Evolutionary conservation across 176 grass and related monocot species (phyloP), one percentile per base, ranked within the genome.

Genomic region (Zea mays): DNA sequence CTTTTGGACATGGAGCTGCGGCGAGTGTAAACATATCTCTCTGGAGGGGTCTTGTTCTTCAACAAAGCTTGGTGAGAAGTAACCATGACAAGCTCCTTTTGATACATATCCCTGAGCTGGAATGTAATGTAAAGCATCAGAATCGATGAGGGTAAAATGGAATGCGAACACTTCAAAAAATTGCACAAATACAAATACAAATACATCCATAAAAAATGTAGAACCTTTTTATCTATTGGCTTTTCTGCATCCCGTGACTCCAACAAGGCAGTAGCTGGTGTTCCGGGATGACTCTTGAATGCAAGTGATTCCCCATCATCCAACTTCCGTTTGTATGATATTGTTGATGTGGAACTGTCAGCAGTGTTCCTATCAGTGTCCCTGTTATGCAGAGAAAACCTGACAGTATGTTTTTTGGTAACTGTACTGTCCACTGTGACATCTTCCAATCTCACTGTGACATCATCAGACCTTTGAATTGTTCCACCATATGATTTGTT

Each of bases 21-120:
- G 14, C 92, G 96, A 73, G 91, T 91, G 81, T 99, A 99, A 70
- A 89, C 88, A 36, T 81, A 92, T 78, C 92, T 93, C 74, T 99
- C 94, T 15, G 90, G 92, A 62, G 86, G 90, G 55, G 72, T 77
- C 70, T 99, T 93, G 65, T 95, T 95, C 85, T 93, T 93, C 61
- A 70, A 86, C 13, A 89, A 62, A 60, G 84, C 81, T 80, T 95
- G 83, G 75, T 86, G 79, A 81, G 82, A 90, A 12, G 69, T 90
- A 12, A 64, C 87, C 79, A 73, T 87, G 57, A 72, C 84, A 58
- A 83, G 48, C 63, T 93, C 86, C 74, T 85, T 87, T 43, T 78
- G 82, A 67, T 83, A 86, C 17, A 71, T 56, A 51, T 89, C 86
- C 36, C 42, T 84, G 72, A 66, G 80, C 72, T 87, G 62, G 51